Base-by-base conservation (phyloP, 2,329 filamentous ascomycete species). In the Exophiala sp. region DNA sequence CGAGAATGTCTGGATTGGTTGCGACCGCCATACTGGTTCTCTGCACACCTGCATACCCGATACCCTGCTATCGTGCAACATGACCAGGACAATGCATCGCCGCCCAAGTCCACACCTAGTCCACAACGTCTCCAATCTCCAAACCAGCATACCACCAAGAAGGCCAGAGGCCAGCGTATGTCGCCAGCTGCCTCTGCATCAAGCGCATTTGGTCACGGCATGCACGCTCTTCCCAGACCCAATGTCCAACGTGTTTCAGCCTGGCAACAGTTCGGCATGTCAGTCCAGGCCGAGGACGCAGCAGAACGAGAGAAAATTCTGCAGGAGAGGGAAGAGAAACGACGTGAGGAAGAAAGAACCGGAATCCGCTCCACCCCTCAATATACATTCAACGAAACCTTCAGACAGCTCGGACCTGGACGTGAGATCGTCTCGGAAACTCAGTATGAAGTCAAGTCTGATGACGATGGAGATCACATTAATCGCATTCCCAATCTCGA, bases 11-110 rank as follows among this genome's bases (percentile, higher is more conserved):
- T 97, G 68, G 83, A 95, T 63, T 78, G 86, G 23, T 68, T 98
- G 45, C 77, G 88, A 45, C 93, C 93, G 8, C 76, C 78, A 0
- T 85, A 88, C 65, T 98, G 93, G 93, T 96, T 97, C 65, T 85
- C 86, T 30, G 93, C 90, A 2, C 93, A 98, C 68, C 69, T 97
- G 70, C 93, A 98, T 68, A 83, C 86, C 72, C 94, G 91, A 64
- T 97, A 85, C 65, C 69, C 83, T 0, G 93, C 90, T 1, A 54
- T 74, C 1, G 67, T 82, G 41, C 62, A 75, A 4, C 73, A 82
- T 55, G 65, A 67, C 13, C 62, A 71, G 11, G 62, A 63, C 21
- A 46, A 52, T 3, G 23, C 42, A 13, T 30, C 19, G 18, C 14
- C 27, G 14, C 23, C n/a, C 13, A 35, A 19, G 29, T 22, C 38